These are phyloP conservation scores for Alisma plantagoaquatica DNA, from an alignment of 106 monocot species.

Conservation along the genomic window DNA sequence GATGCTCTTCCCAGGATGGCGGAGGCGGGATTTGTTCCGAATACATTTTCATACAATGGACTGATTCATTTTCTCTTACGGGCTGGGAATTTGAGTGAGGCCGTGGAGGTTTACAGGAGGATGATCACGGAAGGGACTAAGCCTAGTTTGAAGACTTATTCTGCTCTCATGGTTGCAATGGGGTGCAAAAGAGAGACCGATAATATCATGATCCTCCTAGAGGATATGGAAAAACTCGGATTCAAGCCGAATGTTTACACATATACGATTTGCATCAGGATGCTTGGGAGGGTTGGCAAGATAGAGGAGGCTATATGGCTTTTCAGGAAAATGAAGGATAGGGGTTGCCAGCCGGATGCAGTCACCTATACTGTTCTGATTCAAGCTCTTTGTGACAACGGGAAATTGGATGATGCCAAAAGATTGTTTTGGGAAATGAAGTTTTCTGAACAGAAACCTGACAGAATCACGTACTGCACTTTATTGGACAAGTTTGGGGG, in stretches of 20 bases:
- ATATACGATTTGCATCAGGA: slow-evolving; percentile 84
- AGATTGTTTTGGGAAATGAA: slow-evolving; percentile 77
- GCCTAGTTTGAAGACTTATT: slow-evolving; percentile 86
- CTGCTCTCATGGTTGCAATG: slow-evolving; percentile 75
- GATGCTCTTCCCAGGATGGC: slow-evolving; percentile 49
- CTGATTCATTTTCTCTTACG: slow-evolving; percentile 78
- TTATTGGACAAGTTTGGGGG: slow-evolving; percentile 78
- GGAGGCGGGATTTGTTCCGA: slow-evolving; percentile 55
- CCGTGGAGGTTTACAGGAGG: slow-evolving; percentile 54
- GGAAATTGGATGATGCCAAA: slow-evolving; percentile 50
- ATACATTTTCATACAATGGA: slow-evolving; percentile 78
- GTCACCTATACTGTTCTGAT: slow-evolving; percentile 87
- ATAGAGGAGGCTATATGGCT: slow-evolving; percentile 52
- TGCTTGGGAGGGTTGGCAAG: slow-evolving; percentile 62
- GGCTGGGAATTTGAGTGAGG: slow-evolving; percentile 45
- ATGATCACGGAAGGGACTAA: slow-evolving; percentile 59
- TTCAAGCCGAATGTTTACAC: slow-evolving; percentile 88
- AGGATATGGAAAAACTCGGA: slow-evolving; percentile 65
- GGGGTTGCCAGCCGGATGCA: slow-evolving; percentile 77
- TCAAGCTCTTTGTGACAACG: slow-evolving; percentile 53
- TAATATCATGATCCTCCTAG: slow-evolving; percentile 49
- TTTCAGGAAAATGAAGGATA: slow-evolving; percentile 59
- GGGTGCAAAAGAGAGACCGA: slow-evolving; percentile 57
- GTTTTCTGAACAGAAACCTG: slow-evolving; percentile 55
- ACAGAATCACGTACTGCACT: slow-evolving; percentile 71